phyloP scores from a whole-genome alignment of 2,329 filamentous ascomycete species.

The Dothistroma pini region DNA sequence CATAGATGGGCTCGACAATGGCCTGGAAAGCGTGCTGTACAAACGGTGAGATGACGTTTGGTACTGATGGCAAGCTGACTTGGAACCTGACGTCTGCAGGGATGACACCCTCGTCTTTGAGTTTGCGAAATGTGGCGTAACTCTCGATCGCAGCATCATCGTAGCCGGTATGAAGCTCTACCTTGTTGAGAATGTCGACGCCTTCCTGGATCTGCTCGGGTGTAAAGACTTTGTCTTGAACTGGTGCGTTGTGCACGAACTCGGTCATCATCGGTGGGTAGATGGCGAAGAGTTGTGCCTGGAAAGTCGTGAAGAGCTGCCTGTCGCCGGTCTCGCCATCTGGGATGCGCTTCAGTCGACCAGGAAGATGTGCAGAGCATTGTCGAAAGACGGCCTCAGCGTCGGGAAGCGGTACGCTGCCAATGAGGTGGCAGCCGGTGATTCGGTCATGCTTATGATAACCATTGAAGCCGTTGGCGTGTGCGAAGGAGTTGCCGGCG shows the following conservation, averaged over 20 bases:
- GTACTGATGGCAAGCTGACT: conserved; percentile 34
- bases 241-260: conserved; percentile 24
- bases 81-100: conserved; percentile 32
- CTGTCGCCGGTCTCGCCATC: conserved; percentile 43
- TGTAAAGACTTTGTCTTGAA: conserved; percentile 21
- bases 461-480: background rate
- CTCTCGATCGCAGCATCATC: conserved; percentile 34
- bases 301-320: conserved; percentile 35
- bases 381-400: conserved; percentile 35
- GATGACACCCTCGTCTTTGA: conserved; percentile 33
- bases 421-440: conserved; percentile 35
- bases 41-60: conserved; percentile 29
- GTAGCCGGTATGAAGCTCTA: conserved; percentile 31
- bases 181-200: conserved; percentile 18
- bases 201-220: conserved; percentile 25
- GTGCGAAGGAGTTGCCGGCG: background rate
- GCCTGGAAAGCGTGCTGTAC: conserved; percentile 29
- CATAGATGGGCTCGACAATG: conserved; percentile 35
- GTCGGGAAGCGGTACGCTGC: conserved; percentile 37
- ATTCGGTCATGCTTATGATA: conserved; percentile 16
- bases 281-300: conserved; percentile 31
- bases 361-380: conserved; percentile 30
- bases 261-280: conserved; percentile 25
- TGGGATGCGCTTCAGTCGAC: conserved; percentile 38
- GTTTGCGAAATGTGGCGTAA: conserved; percentile 32